Evolutionary conservation across 2,329 filamentous ascomycete genomes (phyloP), one percentile per base, ranked within the genome.

Genomic region (Cytospora piceicola): DNA sequence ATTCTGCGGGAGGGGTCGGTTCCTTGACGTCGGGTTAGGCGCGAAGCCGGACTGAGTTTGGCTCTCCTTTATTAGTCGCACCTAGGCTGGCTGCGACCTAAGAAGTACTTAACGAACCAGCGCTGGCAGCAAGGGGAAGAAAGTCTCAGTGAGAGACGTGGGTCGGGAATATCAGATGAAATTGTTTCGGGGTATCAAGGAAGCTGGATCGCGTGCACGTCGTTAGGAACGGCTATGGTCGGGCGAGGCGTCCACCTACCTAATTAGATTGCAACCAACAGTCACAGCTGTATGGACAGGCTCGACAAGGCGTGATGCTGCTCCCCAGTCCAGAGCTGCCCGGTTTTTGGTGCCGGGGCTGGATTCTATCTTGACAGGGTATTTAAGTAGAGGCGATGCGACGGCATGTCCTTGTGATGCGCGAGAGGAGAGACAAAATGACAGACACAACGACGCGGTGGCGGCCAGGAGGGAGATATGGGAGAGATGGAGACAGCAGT

Each of bases 381-480:
- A 42, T 22, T 46, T 22, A 46, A 22, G 42, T 22, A 61, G 32
- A 36, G 49, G 62, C 54, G 57, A 54, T 65, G 46, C 62, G 58
- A 57, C 65, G 58, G 62, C 65, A 67, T 62, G 65, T 65, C 65
- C 62, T 52, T 54, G 62, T 30, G 59, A 17, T 32, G 51, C 39
- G 58, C 52, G 57, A 42, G n/a, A 49, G 32, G 58, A 54, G 46
- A 54, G 39, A 55, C 59, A 32, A 32, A 46, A 62, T 42, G 34
- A 51, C 59, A 51, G 51, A 55, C 58, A 63, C 53, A 53, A 55
- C 53, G 42, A 58, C 22, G 46, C 59, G 53, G 42, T 42, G 32
- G 24, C 29, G 61, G 39, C 55, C n/a, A 24, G 42, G 24, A 39
- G 61, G 42, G 20, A 58, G 56, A 55, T 56, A 57, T 30, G 29